Evolutionary conservation across 1,284 basidiomycete genomes (phyloP), one percentile per base, ranked within the genome.

Genomic region (Vanrija sp.): DNA sequence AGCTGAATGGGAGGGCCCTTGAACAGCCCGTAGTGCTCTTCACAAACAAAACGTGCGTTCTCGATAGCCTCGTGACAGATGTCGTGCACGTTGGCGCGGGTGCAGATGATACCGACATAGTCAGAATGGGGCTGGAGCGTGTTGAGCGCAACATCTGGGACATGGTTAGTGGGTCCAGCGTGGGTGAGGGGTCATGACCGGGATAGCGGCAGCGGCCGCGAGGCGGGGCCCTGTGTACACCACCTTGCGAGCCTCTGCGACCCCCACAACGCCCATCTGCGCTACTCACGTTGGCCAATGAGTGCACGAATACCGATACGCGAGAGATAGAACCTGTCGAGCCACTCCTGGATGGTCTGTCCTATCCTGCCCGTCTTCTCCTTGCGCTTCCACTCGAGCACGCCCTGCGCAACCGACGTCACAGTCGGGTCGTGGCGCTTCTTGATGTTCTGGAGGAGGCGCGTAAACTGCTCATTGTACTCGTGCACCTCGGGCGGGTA

Each of bases 91-190:
- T 93, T 96, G 83, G 95, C 90, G 71, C 89, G 83, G 5, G 91
- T 98, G 77, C 95, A 98, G 69, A 99, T 99, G 71, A 99, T 98
- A 7, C 95, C 96, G 38, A 99, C 95, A 70, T 96, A 96, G 73
- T 94, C 87, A 54, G 85, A 82, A 68, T 96, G 91, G 0, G 91
- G 83, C 63, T 89, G 86, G 50, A 94, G 84, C 0, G 87, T 91
- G 73, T 96, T 96, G 46, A 97, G 80, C 3, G 93, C 92, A 60
- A 97, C 87, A 65, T 96, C 90, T 92, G 65, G 15, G 45, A 38
- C 23, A 23, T 3, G 8, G 45, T 63, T 38, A 61, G 46, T 42
- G 47, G 38, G 38, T 40, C 47, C 29, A 16, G 23, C 26, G 16
- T 28, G 26, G 15, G 46, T 8, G 34, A 14, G 49, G 46, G 34